phyloP scores from a whole-genome alignment of 768 basidiomycete genomes.

The Cystobasidium tubakii region DNA sequence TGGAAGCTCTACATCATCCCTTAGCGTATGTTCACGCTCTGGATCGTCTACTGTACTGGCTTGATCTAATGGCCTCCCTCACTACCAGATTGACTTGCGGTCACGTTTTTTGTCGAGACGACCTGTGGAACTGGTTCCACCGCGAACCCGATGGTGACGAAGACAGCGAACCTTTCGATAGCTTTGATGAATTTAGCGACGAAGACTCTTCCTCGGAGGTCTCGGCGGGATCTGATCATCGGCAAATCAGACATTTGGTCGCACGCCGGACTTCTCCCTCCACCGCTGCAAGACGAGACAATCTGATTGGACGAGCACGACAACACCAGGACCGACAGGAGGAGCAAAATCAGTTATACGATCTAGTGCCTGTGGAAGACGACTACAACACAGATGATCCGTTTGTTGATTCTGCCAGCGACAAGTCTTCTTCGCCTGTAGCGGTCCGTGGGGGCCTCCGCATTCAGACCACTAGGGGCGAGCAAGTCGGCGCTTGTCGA shows the following conservation, averaged over 20 bases:
- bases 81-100: conserved; percentile 14
- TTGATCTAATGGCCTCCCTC: background rate
- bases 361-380: background rate
- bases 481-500: background rate
- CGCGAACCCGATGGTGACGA: background rate
- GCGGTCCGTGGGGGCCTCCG: background rate
- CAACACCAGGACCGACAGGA: background rate
- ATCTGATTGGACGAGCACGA: background rate
- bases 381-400: conserved; percentile 27
- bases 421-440: background rate
- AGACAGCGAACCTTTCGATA: background rate
- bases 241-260: no score
- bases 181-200: background rate
- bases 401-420: background rate
- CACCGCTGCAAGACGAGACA: background rate
- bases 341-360: background rate
- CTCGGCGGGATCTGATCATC: background rate
- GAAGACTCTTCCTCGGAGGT: background rate
- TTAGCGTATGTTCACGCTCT: conserved; percentile 2
- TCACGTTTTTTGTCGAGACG: conserved; percentile 33
- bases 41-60: background rate
- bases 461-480: background rate
- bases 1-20: conserved; percentile 25
- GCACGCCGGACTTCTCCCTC: background rate
- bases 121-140: conserved; percentile 36